Evolutionary conservation across 352 stramenopile species (phyloP).

Genomic region (Globisporangium polare): DNA sequence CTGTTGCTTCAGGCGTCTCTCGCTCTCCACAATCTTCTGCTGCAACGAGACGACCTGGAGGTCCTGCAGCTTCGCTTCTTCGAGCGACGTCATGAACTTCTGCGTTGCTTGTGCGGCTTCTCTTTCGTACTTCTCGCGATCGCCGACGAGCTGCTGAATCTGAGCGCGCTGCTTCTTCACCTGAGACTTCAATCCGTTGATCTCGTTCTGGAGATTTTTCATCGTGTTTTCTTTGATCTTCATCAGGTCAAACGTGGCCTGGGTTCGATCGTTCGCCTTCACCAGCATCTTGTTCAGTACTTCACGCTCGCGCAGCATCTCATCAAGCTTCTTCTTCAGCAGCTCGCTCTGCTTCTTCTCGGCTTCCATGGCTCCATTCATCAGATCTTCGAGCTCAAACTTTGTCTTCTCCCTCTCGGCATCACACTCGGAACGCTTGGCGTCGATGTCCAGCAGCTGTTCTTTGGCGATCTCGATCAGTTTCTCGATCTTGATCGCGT

Average conservation of each 20-base stretch:
- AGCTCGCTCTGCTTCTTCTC: conserved; percentile 72
- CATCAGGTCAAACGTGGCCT: conserved; percentile 87
- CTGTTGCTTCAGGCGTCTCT: conserved; percentile 90
- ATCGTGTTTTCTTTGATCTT: conserved; percentile 91
- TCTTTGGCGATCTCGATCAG: conserved; percentile 69
- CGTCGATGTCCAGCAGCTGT: conserved; percentile 67
- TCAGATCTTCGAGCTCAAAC: conserved; percentile 53
- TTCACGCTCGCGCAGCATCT: conserved; percentile 74
- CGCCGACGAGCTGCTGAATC: conserved; percentile 82
- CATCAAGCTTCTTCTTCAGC: conserved; percentile 74
- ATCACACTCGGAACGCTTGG: conserved; percentile 53
- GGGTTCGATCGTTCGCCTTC: conserved; percentile 71
- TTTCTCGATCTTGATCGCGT: conserved; percentile 73
- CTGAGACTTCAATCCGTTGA: conserved; percentile 74
- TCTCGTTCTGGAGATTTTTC: conserved; percentile 90
- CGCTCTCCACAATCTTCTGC: conserved; percentile 73
- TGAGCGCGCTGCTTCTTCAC: conserved; percentile 74
- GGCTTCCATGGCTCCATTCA: conserved; percentile 57
- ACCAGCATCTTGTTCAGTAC: conserved; percentile 88
- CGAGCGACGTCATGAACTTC: conserved; percentile 79
- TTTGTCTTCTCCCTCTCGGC: conserved; percentile 65
- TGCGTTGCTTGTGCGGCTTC: conserved; percentile 75
- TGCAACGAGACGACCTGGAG: conserved; percentile 67
- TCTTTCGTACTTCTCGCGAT: conserved; percentile 88
- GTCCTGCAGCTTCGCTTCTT: conserved; percentile 79